Evolutionary conservation across 305 asterid species (phyloP), one percentile per base, ranked within the genome.

Genomic region (Fraxinus greggii): DNA sequence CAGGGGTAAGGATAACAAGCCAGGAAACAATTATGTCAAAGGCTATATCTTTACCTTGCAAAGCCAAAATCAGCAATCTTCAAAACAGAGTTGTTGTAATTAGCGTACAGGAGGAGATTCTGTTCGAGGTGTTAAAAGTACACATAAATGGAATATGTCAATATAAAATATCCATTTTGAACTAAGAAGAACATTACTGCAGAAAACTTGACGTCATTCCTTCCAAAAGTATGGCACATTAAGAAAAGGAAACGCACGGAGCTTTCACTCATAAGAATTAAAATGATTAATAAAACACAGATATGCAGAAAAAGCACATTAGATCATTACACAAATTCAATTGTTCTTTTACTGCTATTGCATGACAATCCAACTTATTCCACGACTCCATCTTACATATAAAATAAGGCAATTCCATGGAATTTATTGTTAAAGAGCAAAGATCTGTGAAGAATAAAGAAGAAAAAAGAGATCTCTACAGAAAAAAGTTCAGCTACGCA

Each of bases 41-140:
- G 81, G 78, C 69, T 61, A 70, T n/a, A 84, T 78, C 4, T 81
- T 80, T 84, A 96, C 99, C 98, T 93, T 80, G 98, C 99, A 90
- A 94, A 94, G 80, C 98, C 99, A 81, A 96, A 96, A 89, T 96
- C 99, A 84, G 99, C 99, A 84, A 96, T 96, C 97, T 93, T 94
- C 87, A 94, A 86, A 84, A 83, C 80, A 72, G 94, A 84, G 79
- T 84, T 86, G 83, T 93, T 93, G 45, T 90, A 89, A 32, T 89
- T 86, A 56, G 92, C 77, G 76, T 92, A 90, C 79, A 94, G 93
- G 84, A 94, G 91, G 48, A 94, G 98, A 89, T 94, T 94, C 97
- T 94, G 95, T 88, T 75, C 59, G 82, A 85, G 70, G 78, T 86
- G 81, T 80, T 70, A 84, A 74, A 86, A 33, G 36, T 69, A 85